Base-by-base conservation (phyloP, 2,329 filamentous ascomycete genomes). In the Cryphonectria naterciae region DNA sequence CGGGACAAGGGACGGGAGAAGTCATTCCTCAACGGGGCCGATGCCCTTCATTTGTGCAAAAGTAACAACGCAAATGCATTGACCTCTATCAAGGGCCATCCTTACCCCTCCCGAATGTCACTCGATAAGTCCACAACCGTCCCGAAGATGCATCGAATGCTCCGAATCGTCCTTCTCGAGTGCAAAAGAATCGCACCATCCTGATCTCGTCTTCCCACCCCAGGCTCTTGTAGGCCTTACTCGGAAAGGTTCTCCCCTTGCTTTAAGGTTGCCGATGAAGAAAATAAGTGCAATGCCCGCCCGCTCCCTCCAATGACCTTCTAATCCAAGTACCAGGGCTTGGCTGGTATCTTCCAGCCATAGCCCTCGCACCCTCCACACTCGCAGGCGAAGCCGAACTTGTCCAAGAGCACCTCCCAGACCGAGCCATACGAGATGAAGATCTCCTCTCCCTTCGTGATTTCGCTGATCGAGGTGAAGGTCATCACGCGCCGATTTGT, bases 341-440 rank as follows among this genome's bases (percentile, higher is more conserved):
- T 32, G 54, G 54, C 28, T 32, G 41, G 43, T 1, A 67, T 32
- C 37, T 58, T 41, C 65, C 65, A 61, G 32, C 52, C 65, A 37
- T n/a, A 28, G 19, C 65, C 65, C 1, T 71, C 65, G 70, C 87
- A 89, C 1, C 77, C 80, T 15, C 84, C 84, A 68, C 87, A 89
- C 4, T 77, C 73, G 75, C 87, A 89, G 2, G 80, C 76, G 70
- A 89, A 89, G 0, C 87, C 87, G 74, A 85, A 89, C 13, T 80
- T 79, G 8, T 75, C 69, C 39, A 81, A 83, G 0, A 89, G 77
- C 4, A 79, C 73, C 1, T 71, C 65, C 0, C 84, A 82, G 1
- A 77, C 77, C 0, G 73, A 74, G 0, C 83, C 83, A 68, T 89
- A 89, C 1, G 79, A 82, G 35, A 89, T 86, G 0, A 83, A 85